Conservation (phyloP, 106 monocot species). For the Iris macrosiphon region DNA sequence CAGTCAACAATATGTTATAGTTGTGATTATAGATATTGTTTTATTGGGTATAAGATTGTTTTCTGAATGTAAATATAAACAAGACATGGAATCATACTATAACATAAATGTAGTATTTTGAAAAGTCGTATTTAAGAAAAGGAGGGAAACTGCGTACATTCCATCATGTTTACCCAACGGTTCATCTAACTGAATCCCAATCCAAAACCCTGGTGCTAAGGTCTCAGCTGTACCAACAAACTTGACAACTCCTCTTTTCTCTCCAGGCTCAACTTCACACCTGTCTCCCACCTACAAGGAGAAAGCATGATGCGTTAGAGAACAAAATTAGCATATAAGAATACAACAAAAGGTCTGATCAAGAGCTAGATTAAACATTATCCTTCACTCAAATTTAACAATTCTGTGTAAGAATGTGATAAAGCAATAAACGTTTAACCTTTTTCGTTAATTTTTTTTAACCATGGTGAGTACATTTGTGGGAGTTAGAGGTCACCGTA, state of each 20-base stretch:
- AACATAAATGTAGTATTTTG: too few species aligned
- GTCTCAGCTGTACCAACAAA: constrained; percentile 91
- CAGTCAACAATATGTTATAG: too few species aligned
- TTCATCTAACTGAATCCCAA: constrained; percentile 94
- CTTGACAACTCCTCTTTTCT: constrained; percentile 79
- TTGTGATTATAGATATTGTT: too few species aligned
- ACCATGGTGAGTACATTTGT: too few species aligned
- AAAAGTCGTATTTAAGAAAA: not conserved
- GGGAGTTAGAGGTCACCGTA: too few species aligned
- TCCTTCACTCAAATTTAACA: not conserved
- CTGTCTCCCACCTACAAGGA: constrained; percentile 66
- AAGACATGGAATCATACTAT: too few species aligned
- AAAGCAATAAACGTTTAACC: too few species aligned
- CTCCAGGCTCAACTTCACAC: constrained; percentile 94
- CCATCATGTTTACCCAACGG: constrained; percentile 97
- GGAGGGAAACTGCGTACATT: constrained; percentile 36
- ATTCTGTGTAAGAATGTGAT: too few species aligned
- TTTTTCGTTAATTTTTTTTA: too few species aligned
- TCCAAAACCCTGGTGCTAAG: constrained; percentile 78
- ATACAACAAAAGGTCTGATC: not conserved
- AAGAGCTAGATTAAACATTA: not conserved
- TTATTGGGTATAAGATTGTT: too few species aligned
- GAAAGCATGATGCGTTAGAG: not conserved
- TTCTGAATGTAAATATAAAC: too few species aligned
- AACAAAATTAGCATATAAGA: too few species aligned